These are phyloP conservation scores for Suillus occidentalis DNA, from an alignment of 768 basidiomycete species.

Conservation along the genomic window DNA sequence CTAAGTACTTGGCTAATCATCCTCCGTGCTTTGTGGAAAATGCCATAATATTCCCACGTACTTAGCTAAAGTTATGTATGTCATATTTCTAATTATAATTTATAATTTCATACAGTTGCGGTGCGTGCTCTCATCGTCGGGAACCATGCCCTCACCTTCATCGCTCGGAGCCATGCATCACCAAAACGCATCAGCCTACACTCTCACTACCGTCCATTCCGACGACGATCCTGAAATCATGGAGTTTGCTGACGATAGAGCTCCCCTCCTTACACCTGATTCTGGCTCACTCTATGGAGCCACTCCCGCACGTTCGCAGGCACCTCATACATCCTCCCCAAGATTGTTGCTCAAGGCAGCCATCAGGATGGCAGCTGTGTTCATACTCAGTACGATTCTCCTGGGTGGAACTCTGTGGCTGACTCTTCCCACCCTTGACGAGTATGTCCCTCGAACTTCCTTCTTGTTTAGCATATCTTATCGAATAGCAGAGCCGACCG, in stretches of 20 bases:
- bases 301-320: constrained; percentile 32
- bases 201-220: constrained; percentile 57
- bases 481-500: constrained; percentile 64
- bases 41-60: constrained; percentile 21
- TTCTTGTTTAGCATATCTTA: constrained; percentile 10
- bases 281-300: constrained; percentile 49
- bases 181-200: constrained; percentile 53
- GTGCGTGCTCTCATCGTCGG: constrained; percentile 1
- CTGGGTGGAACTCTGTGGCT: constrained; percentile 81
- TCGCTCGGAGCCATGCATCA: constrained; percentile 19
- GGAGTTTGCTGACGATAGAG: constrained; percentile 34
- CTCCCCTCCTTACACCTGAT: constrained; percentile 44
- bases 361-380: constrained; percentile 80
- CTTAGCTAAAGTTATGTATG: neutral
- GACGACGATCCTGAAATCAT: constrained; percentile 18
- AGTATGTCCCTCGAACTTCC: constrained; percentile 47
- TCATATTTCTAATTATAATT: constrained; percentile 5
- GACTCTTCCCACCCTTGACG: constrained; percentile 75
- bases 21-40: constrained; percentile 24
- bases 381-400: constrained; percentile 63
- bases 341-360: constrained; percentile 77
- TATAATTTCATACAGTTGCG: neutral
- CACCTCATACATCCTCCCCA: constrained; percentile 39
- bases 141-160: constrained; percentile 15
- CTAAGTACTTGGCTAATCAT: constrained; percentile 13